phyloP scores from a whole-genome alignment of 106 monocot species.

The Triglochin maritima region DNA sequence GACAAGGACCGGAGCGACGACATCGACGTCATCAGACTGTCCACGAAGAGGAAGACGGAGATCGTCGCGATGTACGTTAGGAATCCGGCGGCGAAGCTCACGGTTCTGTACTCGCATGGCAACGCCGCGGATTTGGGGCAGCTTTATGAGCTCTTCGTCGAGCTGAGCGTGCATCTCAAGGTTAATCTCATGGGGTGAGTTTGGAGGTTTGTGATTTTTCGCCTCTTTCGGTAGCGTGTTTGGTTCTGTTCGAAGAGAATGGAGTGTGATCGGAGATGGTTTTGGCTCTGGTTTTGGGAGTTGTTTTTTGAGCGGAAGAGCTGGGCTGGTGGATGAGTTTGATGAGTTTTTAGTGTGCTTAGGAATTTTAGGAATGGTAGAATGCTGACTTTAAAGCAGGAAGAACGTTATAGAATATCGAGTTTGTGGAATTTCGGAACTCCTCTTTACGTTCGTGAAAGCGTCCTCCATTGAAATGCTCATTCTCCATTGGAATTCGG shows the following conservation, averaged over 20 bases:
- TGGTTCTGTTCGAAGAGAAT: not conserved
- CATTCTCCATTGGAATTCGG: no score
- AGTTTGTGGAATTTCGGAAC: no score
- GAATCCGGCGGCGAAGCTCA: conserved; percentile 35
- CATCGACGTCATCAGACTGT: conserved; percentile 44
- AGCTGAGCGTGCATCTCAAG: conserved; percentile 50
- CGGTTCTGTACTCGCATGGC: conserved; percentile 76
- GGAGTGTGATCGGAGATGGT: not conserved
- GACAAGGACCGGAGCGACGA: conserved; percentile 29
- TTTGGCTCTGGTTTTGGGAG: not conserved
- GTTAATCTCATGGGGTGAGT: conserved; percentile 77
- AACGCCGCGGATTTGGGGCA: conserved; percentile 80
- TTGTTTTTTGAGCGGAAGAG: not conserved
- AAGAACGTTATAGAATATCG: no score
- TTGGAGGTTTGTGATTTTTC: not conserved
- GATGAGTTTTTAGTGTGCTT: not conserved
- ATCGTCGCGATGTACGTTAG: conserved; percentile 52
- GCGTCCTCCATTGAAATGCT: no score
- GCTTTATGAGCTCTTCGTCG: conserved; percentile 51
- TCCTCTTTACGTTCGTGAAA: no score
- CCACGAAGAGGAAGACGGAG: conserved; percentile 43
- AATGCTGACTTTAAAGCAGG: no score
- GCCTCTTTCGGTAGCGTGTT: not conserved
- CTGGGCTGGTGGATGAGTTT: not conserved
- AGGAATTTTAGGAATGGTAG: no score